Conservation (phyloP, 257 asterid genomes). For the Solanum piurae region DNA sequence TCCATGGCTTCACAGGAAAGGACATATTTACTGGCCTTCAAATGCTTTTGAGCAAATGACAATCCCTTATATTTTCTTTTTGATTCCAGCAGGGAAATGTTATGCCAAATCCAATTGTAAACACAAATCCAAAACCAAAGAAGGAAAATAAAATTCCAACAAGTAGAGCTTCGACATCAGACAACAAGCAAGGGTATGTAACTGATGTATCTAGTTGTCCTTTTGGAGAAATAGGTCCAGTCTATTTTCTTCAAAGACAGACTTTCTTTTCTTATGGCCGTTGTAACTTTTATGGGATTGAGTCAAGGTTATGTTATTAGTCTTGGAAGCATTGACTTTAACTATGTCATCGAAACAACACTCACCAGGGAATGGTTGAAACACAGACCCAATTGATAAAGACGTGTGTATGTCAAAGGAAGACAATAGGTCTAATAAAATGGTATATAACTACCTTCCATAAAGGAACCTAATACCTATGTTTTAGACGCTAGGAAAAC, state of each 20-base stretch:
- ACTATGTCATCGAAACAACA: background rate
- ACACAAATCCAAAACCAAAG: constrained; percentile 43
- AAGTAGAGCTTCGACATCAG: constrained; percentile 75
- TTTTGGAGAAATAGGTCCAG: background rate
- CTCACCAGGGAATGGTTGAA: background rate
- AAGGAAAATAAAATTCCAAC: constrained; percentile 44
- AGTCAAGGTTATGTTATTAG: background rate
- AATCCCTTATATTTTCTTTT: constrained; percentile 9
- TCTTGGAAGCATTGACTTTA: background rate
- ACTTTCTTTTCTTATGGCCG: background rate
- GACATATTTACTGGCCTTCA: background rate
- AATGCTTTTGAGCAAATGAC: constrained; percentile 3
- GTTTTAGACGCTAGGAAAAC: background rate
- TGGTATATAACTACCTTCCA: background rate
- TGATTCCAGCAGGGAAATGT: constrained; percentile 37
- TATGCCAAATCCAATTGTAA: constrained; percentile 24
- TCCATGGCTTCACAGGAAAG: constrained; percentile 41
- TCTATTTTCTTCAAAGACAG: background rate
- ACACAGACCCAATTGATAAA: background rate
- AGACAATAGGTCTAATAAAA: background rate
- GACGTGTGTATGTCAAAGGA: background rate
- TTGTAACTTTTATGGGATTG: background rate
- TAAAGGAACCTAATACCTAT: background rate
- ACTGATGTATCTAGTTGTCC: background rate
- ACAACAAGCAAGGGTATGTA: constrained; percentile 58